Conservation (phyloP, 768 basidiomycete species). For the Boletellus sp. region DNA sequence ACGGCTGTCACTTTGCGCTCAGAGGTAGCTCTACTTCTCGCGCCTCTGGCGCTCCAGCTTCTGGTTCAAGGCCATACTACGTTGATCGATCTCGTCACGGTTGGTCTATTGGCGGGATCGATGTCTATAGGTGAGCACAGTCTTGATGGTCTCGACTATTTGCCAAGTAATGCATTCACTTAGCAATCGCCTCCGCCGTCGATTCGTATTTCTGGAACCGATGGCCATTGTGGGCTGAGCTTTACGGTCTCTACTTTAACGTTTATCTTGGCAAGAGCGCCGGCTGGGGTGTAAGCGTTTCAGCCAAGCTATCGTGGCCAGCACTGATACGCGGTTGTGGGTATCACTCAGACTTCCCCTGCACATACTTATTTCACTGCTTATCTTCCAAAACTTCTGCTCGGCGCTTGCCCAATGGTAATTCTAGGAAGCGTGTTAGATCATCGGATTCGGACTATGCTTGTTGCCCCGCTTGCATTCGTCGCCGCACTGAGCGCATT, state of each 20-base stretch:
- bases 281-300: conserved; percentile 82
- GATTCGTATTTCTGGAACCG: conserved; percentile 87
- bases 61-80: conserved; percentile 42
- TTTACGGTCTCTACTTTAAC: conserved; percentile 78
- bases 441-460: conserved; percentile 44
- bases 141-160: neutral
- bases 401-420: conserved; percentile 60
- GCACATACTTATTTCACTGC: conserved; percentile 59
- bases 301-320: neutral
- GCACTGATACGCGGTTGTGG: neutral
- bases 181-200: conserved; percentile 58
- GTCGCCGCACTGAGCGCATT: conserved; percentile 66
- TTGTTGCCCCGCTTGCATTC: conserved; percentile 51
- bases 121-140: conserved; percentile 48
- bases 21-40: conserved; percentile 70
- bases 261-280: conserved; percentile 79
- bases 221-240: conserved; percentile 82
- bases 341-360: conserved; percentile 58
- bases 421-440: conserved; percentile 50
- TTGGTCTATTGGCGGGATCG: conserved; percentile 48
- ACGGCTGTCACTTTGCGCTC: conserved; percentile 72
- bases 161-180: neutral
- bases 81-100: conserved; percentile 41
- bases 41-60: conserved; percentile 54
- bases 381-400: conserved; percentile 74